Base-by-base conservation (phyloP, 148 eudicot genomes). In the Vaccinium myrtillus region DNA sequence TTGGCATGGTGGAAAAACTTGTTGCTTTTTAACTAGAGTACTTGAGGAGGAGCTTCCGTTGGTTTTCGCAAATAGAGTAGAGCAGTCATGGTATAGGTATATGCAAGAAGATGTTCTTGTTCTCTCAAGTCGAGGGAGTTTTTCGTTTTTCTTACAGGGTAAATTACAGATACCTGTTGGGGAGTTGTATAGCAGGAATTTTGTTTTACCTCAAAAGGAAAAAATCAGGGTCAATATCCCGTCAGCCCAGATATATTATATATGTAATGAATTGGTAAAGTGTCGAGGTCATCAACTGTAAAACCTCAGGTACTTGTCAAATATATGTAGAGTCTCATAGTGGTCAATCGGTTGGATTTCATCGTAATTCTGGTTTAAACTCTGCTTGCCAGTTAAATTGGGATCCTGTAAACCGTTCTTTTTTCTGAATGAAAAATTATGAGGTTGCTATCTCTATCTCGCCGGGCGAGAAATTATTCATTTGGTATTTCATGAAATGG, bases 11-110 rank as follows among this genome's bases (percentile, higher is more conserved):
- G 36, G 79, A 32, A 43, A 74, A 54, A 63, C 30, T 19, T 83
- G 36, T 74, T 73, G 79, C 39, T 56, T 19, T 23, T 54, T 83
- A 73, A 53, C 32, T 73, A n/a, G 50, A 27, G 74, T 82, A 51
- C 51, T 54, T 21, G 18, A 36, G 30, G 79, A 54, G 30, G 70
- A 21, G 84, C 84, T 9, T 55, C 79, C 53, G 7, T 67, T 55
- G 79, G 15, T 83, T 58, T 7, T 19, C 39, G 55, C 55, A 83
- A 32, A 73, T 83, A 55, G 39, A 8, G 32, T 74, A n/a, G 50
- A 39, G 23, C 49, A 54, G 79, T 74, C 23, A 73, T 39, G n/a
- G 8, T 2, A 83, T 55, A 83, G 67, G 84, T 71, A 83, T 74
- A 54, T 53, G 32, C 79, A 32, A 32, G 67, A 23, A 18, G 76